These are phyloP conservation scores for Phytophthora capsici DNA, from an alignment of 352 stramenopile species.

Conservation along the genomic window DNA sequence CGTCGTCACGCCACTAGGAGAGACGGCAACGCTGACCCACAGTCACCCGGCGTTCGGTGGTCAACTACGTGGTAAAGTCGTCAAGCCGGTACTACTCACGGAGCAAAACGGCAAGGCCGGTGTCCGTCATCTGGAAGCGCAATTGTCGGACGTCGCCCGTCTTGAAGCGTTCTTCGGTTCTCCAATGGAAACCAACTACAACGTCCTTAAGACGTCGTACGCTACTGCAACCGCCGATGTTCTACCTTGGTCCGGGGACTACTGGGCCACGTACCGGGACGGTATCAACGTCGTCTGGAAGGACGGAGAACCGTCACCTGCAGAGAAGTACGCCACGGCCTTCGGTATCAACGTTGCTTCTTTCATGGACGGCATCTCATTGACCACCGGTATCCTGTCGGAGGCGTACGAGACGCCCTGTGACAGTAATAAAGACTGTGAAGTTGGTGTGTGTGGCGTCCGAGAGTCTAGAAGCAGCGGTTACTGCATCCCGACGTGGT, in stretches of 20 bases:
- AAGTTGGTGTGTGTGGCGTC: conserved; percentile 36
- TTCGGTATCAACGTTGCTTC: conserved; percentile 41
- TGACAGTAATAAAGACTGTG: conserved; percentile 36
- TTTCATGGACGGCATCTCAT: conserved; percentile 45
- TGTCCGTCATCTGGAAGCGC: conserved; percentile 24
- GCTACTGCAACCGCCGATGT: conserved; percentile 15
- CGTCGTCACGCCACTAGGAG: conserved; percentile 30
- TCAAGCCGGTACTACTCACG: conserved; percentile 30
- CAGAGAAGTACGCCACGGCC: conserved; percentile 53
- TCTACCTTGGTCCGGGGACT: conserved; percentile 57
- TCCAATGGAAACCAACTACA: conserved; percentile 38
- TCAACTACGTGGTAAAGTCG: conserved; percentile 9
- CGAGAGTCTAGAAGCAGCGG: conserved; percentile 35
- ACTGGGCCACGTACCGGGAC: conserved; percentile 69
- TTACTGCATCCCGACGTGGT: conserved; percentile 55
- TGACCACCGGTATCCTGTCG: conserved; percentile 42
- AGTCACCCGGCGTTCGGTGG: conserved; percentile 50
- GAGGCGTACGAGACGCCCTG: conserved; percentile 30
- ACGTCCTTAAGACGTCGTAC: conserved; percentile 38
- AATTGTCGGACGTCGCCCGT: conserved; percentile 42
- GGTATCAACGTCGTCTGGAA: conserved; percentile 59
- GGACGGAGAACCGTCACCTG: conserved; percentile 30
- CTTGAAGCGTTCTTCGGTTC: conserved; percentile 49
- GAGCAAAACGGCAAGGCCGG: conserved; percentile 19
- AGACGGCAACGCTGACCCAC: conserved; percentile 37